Base-by-base conservation (phyloP, 192 early-diverging fungal genomes). In the Umbelopsis vinacea region DNA sequence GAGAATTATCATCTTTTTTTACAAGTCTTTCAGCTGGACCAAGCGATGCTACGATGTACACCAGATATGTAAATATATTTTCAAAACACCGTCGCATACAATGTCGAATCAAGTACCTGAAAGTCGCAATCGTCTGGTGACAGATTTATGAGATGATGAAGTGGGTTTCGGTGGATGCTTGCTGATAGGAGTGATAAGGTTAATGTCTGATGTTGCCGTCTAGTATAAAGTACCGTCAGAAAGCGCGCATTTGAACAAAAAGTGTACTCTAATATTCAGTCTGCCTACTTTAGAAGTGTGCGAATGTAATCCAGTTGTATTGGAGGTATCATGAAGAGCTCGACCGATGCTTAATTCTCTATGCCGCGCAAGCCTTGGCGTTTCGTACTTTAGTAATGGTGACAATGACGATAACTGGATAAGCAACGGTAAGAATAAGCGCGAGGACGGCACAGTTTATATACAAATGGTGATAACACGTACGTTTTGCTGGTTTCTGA, bases 301-400 rank as follows among this genome's bases (percentile, higher is more conserved):
- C 15, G 57, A 63, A 17, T 4, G 19, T 17, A 19, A 6, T 0
- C 33, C 57, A 17, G 35, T 63, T 29, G 57, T 63, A 63, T 63
- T 63, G 26, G 57, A 63, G 35, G 57, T 6, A 63, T 63, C 57
- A n/a, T 63, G 57, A 17, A 63, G 57, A 37, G 57, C 33, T 35
- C 57, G 26, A 63, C 4, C 19, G 15, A 17, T 37, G 3, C 26
- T 63, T 35, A 63, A 33, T n/a, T 63, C 57, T 63, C 57, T 63
- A 29, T 17, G 26, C 35, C 57, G 57, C 2, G 29, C 33, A 63
- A 63, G 26, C 35, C 57, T 63, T 63, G 57, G 57, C 7, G 57
- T 63, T 37, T 63, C 57, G 12, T 63, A 63, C 14, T 38, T 38
- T 14, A 37, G 33, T 6, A 63, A 37, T 10, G 57, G 57, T 33